Percentiles rank a stretch among this genome's conserved stretches.
phyloP scores from a whole-genome alignment of 768 basidiomycete genomes.

The Lentinus tigrinus region DNA sequence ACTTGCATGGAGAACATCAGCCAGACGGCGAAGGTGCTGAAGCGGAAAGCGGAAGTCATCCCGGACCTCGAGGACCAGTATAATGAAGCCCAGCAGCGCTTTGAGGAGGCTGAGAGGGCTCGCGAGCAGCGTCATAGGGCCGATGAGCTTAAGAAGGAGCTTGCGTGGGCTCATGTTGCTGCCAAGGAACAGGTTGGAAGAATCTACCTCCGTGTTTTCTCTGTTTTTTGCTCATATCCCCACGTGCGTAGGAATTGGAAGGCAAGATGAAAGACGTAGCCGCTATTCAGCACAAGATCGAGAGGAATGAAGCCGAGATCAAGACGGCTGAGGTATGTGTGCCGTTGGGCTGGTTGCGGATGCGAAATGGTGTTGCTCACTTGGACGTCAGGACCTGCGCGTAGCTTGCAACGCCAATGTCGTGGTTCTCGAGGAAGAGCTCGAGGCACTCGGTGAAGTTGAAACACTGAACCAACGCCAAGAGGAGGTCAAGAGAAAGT shows the following conservation, averaged over 20 bases:
- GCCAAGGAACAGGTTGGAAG: conserved; percentile 64
- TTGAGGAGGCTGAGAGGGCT: conserved; percentile 73
- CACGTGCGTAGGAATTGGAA: conserved; percentile 39
- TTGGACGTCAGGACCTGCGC: background rate
- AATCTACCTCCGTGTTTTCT: too few relatives aligned
- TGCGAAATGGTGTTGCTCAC: conserved; percentile 8
- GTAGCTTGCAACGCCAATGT: conserved; percentile 23
- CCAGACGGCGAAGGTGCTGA: conserved; percentile 61
- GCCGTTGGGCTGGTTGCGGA: background rate
- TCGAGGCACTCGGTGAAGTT: conserved; percentile 43
- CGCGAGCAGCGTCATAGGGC: conserved; percentile 66
- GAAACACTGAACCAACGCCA: conserved; percentile 40
- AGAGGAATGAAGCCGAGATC: conserved; percentile 41
- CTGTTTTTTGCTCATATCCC: too few relatives aligned
- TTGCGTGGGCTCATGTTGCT: conserved; percentile 86
- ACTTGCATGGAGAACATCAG: conserved; percentile 70
- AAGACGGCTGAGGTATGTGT: conserved; percentile 38
- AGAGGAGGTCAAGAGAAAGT: conserved; percentile 36
- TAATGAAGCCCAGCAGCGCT: conserved; percentile 55
- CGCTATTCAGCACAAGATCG: conserved; percentile 36
- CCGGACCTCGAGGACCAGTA: conserved; percentile 69
- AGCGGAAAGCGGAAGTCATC: conserved; percentile 71
- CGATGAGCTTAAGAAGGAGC: conserved; percentile 72
- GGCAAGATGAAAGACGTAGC: conserved; percentile 41
- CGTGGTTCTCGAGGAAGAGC: conserved; percentile 37